phyloP scores from a whole-genome alignment of 2,329 filamentous ascomycete species.

The Penicillium sp. region DNA sequence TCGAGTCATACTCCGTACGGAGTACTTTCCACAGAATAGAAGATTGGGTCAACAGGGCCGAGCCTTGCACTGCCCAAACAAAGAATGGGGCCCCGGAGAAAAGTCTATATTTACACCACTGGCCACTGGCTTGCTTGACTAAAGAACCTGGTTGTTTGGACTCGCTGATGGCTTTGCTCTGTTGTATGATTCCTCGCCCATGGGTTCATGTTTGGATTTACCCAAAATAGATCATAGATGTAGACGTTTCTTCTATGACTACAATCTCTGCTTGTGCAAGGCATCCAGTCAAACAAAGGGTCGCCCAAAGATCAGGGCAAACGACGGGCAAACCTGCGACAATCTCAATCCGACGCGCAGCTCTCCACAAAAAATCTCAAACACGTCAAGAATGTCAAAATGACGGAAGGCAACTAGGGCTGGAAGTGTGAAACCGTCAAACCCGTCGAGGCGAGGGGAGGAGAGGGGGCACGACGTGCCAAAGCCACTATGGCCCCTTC shows the following conservation, averaged over 20 bases:
- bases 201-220: background rate
- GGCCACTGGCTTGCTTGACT: background rate
- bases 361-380: slow-evolving; percentile 10
- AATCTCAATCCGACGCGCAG: background rate
- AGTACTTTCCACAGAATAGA: too few species aligned
- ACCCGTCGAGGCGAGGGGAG: background rate
- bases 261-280: background rate
- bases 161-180: background rate
- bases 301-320: background rate
- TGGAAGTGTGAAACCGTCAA: too few species aligned
- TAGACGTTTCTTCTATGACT: too few species aligned
- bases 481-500: slow-evolving; percentile 6
- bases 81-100: background rate
- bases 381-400: slow-evolving; percentile 17
- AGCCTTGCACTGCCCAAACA: background rate
- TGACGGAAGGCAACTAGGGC: slow-evolving; percentile 6
- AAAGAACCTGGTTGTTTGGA: background rate
- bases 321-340: background rate
- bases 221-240: background rate
- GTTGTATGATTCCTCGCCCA: background rate
- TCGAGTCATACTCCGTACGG: background rate
- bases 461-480: background rate
- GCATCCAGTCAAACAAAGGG: background rate
- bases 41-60: background rate
- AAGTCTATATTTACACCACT: background rate